A percentile compares a stretch with the other conserved stretches of the same genome.
Conservation (phyloP, 2,329 filamentous ascomycete species). For the Aquanectria penicillioides region DNA sequence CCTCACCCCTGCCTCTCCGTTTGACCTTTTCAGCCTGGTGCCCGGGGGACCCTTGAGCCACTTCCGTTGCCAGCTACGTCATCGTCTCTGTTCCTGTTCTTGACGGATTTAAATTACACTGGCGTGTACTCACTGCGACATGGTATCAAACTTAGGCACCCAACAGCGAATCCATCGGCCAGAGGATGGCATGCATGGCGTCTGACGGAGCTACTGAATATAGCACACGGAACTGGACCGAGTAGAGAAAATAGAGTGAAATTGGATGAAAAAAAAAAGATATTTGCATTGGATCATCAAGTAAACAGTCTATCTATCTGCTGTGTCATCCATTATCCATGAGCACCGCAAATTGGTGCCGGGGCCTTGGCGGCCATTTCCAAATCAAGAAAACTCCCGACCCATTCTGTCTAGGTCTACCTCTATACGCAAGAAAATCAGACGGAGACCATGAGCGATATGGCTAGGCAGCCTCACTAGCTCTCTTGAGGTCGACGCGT, state of each 20-base stretch:
- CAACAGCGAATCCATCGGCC: too few species aligned
- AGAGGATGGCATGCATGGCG: background rate
- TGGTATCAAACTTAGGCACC: conserved; percentile 9
- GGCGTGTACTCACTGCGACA: background rate
- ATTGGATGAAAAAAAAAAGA: background rate
- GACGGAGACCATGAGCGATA: conserved; percentile 14
- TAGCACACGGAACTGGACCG: background rate
- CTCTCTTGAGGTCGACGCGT: conserved; percentile 23
- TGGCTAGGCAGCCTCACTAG: conserved; percentile 5
- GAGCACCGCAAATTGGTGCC: too few species aligned
- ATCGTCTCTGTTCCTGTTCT: background rate
- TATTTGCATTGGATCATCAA: background rate
- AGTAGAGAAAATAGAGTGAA: too few species aligned
- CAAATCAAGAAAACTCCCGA: conserved; percentile 14
- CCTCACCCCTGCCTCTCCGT: too few species aligned
- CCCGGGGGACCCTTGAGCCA: conserved; percentile 1
- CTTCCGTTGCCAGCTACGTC: conserved; percentile 1
- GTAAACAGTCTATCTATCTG: background rate
- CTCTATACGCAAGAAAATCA: conserved; percentile 6
- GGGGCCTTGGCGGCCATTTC: background rate
- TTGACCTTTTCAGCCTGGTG: conserved; percentile 2
- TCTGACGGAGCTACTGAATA: too few species aligned
- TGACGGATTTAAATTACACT: too few species aligned
- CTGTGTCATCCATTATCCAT: too few species aligned
- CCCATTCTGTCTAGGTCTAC: conserved; percentile 10